Conservation (phyloP, 83 land plant species). For the Thuja plicata region DNA sequence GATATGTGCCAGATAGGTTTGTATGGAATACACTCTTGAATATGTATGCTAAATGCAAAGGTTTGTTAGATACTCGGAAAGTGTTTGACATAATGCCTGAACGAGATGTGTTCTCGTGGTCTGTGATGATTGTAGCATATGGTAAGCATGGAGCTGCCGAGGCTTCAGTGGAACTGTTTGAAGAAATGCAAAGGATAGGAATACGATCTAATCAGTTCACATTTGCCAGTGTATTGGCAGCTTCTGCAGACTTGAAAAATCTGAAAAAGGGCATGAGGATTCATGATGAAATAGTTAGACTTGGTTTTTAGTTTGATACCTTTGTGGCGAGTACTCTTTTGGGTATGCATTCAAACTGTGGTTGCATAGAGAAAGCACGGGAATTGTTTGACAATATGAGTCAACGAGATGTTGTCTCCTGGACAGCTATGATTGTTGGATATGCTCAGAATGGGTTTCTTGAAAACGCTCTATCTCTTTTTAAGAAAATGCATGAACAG, state of each 20-base stretch:
- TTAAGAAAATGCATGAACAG: background rate
- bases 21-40: constrained; percentile 37
- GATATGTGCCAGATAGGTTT: constrained; percentile 33
- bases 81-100: constrained; percentile 51
- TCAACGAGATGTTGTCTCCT: no score
- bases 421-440: background rate
- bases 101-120: constrained; percentile 49
- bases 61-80: constrained; percentile 28
- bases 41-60: constrained; percentile 24
- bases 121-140: constrained; percentile 53
- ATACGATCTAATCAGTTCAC: constrained; percentile 33
- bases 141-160: constrained; percentile 18
- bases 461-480: background rate
- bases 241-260: constrained; percentile 32
- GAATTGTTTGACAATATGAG: no score
- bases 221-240: constrained; percentile 46
- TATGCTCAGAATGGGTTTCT: background rate
- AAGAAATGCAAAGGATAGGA: constrained; percentile 29
- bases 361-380: no score
- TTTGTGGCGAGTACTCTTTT: background rate
- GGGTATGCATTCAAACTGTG: background rate
- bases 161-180: constrained; percentile 28
- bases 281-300: background rate
- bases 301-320: background rate
- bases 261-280: background rate